Evolutionary conservation across 768 basidiomycete genomes (phyloP).

Genomic region (Lactifluus volemus): DNA sequence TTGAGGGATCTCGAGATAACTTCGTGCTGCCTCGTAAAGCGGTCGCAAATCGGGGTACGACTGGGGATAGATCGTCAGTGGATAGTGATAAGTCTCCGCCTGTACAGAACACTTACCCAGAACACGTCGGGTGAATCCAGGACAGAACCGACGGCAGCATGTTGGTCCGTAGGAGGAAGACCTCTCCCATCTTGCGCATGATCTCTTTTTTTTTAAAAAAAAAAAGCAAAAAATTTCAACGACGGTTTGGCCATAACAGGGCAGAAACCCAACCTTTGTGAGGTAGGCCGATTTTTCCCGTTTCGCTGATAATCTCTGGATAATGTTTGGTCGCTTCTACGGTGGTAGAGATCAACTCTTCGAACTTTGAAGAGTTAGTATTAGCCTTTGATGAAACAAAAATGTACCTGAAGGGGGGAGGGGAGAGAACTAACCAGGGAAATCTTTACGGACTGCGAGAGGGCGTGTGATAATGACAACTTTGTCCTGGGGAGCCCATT

Average conservation of each 20-base stretch:
- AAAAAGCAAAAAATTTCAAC: too few relatives aligned
- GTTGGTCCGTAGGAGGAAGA: conserved; percentile 89
- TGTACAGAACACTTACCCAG: conserved; percentile 51
- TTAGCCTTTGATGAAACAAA: neutral
- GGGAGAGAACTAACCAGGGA: conserved; percentile 50
- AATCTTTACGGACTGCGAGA: conserved; percentile 96
- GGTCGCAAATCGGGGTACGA: conserved; percentile 93
- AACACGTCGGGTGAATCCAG: conserved; percentile 94
- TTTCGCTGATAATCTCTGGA: conserved; percentile 87
- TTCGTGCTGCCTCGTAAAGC: conserved; percentile 85
- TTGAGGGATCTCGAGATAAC: conserved; percentile 92
- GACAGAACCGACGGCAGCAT: conserved; percentile 97
- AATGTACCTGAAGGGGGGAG: neutral
- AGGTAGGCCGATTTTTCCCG: conserved; percentile 87
- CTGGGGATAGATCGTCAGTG: conserved; percentile 30
- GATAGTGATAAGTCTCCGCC: conserved; percentile 9
- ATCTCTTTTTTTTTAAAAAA: conserved; percentile 47
- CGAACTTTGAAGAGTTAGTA: conserved; percentile 47
- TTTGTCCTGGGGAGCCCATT: conserved; percentile 63
- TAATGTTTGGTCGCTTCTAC: conserved; percentile 97
- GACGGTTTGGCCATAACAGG: neutral
- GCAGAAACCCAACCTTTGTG: conserved; percentile 50
- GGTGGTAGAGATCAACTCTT: conserved; percentile 83
- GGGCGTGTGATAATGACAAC: conserved; percentile 86
- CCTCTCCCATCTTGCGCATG: conserved; percentile 94